Conservation (phyloP, 192 early-diverging fungal genomes). For the Lobulomyces angularis region DNA sequence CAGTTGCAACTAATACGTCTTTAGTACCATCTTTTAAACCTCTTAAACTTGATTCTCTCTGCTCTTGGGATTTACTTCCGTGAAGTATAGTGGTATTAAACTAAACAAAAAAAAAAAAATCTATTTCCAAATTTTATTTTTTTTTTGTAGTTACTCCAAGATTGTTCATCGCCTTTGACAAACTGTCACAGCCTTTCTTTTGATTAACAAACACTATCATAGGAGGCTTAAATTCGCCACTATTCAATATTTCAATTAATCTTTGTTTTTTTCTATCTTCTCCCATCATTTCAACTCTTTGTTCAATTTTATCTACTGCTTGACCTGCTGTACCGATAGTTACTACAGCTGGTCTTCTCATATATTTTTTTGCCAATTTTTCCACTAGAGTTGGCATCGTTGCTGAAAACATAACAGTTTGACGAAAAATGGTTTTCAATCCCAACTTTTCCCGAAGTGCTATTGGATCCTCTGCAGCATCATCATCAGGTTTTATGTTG, state of each 20-base stretch:
- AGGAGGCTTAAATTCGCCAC: conserved; percentile 59
- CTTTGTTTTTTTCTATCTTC: conserved; percentile 69
- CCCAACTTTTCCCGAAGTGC: conserved; percentile 14
- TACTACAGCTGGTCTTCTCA: conserved; percentile 80
- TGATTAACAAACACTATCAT: conserved; percentile 98
- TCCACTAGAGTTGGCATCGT: conserved; percentile 96
- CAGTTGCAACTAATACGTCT: conserved; percentile 90
- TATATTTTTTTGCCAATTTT: conserved; percentile 84
- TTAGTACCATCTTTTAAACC: conserved; percentile 68
- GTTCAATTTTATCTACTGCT: conserved; percentile 92
- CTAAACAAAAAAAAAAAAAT: conserved; percentile 8
- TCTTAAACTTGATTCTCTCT: conserved; percentile 76
- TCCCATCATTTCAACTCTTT: conserved; percentile 82
- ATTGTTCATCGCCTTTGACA: conserved; percentile 65
- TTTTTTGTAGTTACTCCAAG: conserved; percentile 33
- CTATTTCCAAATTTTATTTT: neutral
- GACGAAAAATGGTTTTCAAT: conserved; percentile 46
- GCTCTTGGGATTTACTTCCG: conserved; percentile 94
- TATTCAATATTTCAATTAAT: conserved; percentile 58
- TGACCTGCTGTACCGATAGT: conserved; percentile 94
- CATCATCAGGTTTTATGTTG: conserved; percentile 75
- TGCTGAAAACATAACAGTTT: conserved; percentile 99
- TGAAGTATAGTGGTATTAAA: conserved; percentile 70
- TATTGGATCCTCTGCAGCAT: conserved; percentile 42
- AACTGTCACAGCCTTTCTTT: conserved; percentile 80